These are phyloP conservation scores for Cadophora gregata DNA, from an alignment of 2,329 filamentous ascomycete species.

Conservation along the genomic window DNA sequence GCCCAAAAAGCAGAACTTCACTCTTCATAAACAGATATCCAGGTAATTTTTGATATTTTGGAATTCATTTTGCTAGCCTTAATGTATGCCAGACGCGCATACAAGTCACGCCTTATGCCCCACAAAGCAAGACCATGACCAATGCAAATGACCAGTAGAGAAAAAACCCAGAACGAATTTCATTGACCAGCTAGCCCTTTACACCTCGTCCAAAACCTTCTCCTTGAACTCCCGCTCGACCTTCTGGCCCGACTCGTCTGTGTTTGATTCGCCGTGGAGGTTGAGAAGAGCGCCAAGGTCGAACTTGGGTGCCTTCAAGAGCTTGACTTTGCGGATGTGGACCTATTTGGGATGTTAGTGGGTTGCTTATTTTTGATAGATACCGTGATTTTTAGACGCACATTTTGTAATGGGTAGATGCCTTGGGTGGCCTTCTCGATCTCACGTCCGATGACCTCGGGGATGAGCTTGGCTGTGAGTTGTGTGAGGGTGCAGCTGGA, in stretches of 20 bases:
- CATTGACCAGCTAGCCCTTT: slow-evolving; percentile 52
- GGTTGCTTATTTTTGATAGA: background rate
- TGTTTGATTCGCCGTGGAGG: slow-evolving; percentile 96
- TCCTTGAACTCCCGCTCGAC: slow-evolving; percentile 99
- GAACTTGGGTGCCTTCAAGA: slow-evolving; percentile 98
- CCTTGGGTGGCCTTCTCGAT: slow-evolving; percentile 99
- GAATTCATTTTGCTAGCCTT: slow-evolving; percentile 44
- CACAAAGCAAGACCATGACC: slow-evolving; percentile 43
- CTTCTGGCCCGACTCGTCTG: slow-evolving; percentile 97
- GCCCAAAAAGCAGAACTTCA: slow-evolving; percentile 19
- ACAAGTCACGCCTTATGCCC: slow-evolving; percentile 45
- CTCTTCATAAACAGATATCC: slow-evolving; percentile 3
- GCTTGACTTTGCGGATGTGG: slow-evolving; percentile 99
- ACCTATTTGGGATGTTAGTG: slow-evolving; percentile 62
- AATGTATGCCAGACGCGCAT: slow-evolving; percentile 43
- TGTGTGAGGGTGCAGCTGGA: slow-evolving; percentile 92
- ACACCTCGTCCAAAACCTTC: slow-evolving; percentile 91
- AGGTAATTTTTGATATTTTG: slow-evolving; percentile 39
- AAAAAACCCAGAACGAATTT: slow-evolving; percentile 40
- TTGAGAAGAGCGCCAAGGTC: slow-evolving; percentile 95
- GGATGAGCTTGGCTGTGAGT: slow-evolving; percentile 98
- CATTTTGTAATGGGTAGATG: slow-evolving; percentile 99
- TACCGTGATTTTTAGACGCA: slow-evolving; percentile 53
- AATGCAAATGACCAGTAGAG: slow-evolving; percentile 43
- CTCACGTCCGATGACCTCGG: slow-evolving; percentile 98